A percentile compares a stretch with the other conserved stretches of the same genome.
Evolutionary conservation across 768 basidiomycete species (phyloP).

Genomic region (Tulasnella sp.): DNA sequence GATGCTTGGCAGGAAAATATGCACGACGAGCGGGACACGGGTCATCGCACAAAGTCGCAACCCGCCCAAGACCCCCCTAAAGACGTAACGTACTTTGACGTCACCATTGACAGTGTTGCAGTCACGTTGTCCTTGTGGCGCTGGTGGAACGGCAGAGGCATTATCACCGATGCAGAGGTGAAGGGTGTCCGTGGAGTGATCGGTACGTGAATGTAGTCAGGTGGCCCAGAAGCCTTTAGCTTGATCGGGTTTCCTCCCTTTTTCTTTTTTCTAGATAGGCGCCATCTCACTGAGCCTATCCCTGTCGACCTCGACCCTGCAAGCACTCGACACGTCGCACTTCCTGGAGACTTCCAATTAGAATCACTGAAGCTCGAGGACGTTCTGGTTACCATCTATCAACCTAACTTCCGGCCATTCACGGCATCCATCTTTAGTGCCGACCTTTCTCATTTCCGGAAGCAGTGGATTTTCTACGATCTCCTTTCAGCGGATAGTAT

Average conservation of each 20-base stretch:
- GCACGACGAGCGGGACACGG: slow-evolving; percentile 20
- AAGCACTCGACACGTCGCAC: slow-evolving; percentile 62
- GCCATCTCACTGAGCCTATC: slow-evolving; percentile 81
- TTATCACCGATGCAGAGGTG: slow-evolving; percentile 83
- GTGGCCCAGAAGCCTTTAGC: neutral
- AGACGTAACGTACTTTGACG: slow-evolving; percentile 80
- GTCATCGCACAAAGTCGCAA: neutral
- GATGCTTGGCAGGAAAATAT: slow-evolving; percentile 29
- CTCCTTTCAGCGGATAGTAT: slow-evolving; percentile 88
- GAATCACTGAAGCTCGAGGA: slow-evolving; percentile 87
- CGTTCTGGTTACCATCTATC: slow-evolving; percentile 87
- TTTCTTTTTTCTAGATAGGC: slow-evolving; percentile 55
- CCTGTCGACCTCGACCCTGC: slow-evolving; percentile 64
- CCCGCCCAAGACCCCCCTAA: slow-evolving; percentile 35
- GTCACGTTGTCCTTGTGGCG: slow-evolving; percentile 83
- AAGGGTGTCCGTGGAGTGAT: slow-evolving; percentile 91
- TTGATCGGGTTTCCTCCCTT: neutral
- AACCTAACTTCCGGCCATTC: slow-evolving; percentile 89
- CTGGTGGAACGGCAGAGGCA: slow-evolving; percentile 94
- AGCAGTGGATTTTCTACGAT: slow-evolving; percentile 94
- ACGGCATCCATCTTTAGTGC: slow-evolving; percentile 91
- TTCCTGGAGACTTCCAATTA: slow-evolving; percentile 84
- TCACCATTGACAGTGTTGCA: slow-evolving; percentile 90
- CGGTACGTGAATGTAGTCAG: slow-evolving; percentile 42
- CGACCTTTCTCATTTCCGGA: slow-evolving; percentile 71